Conservation (phyloP, 2,329 filamentous ascomycete species). For the Aspergillus aculeatinus region DNA sequence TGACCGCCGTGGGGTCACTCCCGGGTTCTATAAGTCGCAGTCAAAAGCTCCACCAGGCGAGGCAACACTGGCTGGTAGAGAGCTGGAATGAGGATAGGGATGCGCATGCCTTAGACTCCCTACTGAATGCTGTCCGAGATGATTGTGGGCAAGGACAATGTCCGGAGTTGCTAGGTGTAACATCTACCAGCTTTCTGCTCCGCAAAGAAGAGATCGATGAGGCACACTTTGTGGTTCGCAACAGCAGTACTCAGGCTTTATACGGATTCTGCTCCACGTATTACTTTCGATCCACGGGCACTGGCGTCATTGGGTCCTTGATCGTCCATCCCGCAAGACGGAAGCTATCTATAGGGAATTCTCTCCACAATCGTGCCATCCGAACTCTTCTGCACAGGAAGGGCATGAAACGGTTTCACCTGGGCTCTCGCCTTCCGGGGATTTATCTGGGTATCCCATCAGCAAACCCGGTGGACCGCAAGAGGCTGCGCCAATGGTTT, state of each 20-base stretch:
- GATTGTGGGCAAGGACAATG: conserved; percentile 60
- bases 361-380: conserved; percentile 81
- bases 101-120: conserved; percentile 67
- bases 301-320: conserved; percentile 78
- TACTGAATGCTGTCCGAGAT: conserved; percentile 70
- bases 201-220: conserved; percentile 70
- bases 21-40: conserved; percentile 79
- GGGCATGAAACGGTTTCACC: conserved; percentile 74
- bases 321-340: conserved; percentile 85
- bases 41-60: conserved; percentile 82
- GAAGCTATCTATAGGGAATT: conserved; percentile 86
- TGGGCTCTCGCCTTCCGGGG: conserved; percentile 78
- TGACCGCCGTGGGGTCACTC: conserved; percentile 55
- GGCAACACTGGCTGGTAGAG: conserved; percentile 93
- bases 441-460: conserved; percentile 82
- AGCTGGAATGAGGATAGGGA: conserved; percentile 81
- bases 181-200: conserved; percentile 73
- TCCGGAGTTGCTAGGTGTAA: conserved; percentile 67
- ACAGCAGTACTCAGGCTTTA: conserved; percentile 84
- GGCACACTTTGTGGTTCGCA: conserved; percentile 86
- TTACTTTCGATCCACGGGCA: conserved; percentile 66
- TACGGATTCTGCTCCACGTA: conserved; percentile 94
- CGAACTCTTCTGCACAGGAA: conserved; percentile 69
- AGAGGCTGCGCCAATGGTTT: conserved; percentile 74
- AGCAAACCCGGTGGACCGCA: conserved; percentile 60